A percentile compares a stretch with the other conserved stretches of the same genome.
These are phyloP conservation scores for Saccharomyces uvarum DNA, from an alignment of 1,139 yeast genomes.

Conservation along the genomic window DNA sequence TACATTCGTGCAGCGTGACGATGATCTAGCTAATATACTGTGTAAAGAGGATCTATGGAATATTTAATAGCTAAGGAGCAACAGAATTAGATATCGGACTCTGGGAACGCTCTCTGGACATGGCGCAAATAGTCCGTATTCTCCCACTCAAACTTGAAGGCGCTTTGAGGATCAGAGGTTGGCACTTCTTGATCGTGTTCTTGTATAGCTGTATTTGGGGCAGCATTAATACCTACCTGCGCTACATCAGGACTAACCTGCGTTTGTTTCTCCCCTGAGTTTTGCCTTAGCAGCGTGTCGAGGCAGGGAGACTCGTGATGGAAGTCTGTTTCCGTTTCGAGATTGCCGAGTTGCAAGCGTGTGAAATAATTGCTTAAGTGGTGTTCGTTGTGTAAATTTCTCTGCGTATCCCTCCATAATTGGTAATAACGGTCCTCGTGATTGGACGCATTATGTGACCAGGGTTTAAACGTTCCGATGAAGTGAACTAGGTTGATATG, in stretches of 20 bases:
- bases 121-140: conserved; percentile 11
- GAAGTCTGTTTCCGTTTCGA: background rate
- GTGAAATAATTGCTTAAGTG: background rate
- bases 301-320: background rate
- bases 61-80: background rate
- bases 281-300: background rate
- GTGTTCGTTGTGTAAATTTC: background rate
- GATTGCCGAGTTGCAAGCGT: background rate
- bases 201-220: background rate
- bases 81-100: background rate
- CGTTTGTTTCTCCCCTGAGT: background rate
- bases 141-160: conserved; percentile 22
- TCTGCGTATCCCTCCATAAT: background rate
- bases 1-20: background rate
- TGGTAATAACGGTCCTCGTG: background rate
- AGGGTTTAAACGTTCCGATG: conserved; percentile 77
- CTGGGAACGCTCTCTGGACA: conserved; percentile 23
- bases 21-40: background rate
- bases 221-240: background rate
- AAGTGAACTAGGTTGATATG: conserved; percentile 65
- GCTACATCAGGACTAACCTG: background rate
- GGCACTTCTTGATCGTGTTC: background rate
- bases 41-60: background rate
- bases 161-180: background rate
- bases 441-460: conserved; percentile 36